Conservation (phyloP, 768 basidiomycete genomes). For the Leccinum boreale region DNA sequence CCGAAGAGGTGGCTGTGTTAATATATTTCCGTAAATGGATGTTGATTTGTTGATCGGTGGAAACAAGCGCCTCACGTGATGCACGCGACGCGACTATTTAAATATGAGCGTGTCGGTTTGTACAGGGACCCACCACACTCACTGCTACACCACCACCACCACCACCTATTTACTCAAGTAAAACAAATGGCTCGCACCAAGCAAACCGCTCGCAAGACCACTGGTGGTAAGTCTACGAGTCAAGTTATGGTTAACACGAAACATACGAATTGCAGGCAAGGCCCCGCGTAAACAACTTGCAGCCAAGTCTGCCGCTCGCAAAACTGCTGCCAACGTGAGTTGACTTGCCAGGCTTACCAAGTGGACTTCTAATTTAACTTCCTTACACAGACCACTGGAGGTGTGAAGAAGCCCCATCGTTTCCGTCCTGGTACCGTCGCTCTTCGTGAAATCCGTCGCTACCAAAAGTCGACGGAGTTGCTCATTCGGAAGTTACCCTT, state of each 20-base stretch:
- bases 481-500: constrained; percentile 79
- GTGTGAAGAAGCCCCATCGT: constrained; percentile 92
- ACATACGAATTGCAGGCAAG: constrained; percentile 41
- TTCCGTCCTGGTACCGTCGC: constrained; percentile 85
- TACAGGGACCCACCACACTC: not conserved
- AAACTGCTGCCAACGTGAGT: constrained; percentile 44
- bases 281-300: constrained; percentile 73
- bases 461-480: constrained; percentile 87
- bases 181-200: constrained; percentile 64
- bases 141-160: not conserved
- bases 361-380: not conserved
- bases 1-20: constrained; percentile 34
- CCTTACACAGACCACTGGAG: constrained; percentile 59
- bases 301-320: constrained; percentile 55
- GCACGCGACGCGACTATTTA: constrained; percentile 24
- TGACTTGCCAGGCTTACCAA: not conserved
- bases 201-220: constrained; percentile 88
- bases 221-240: constrained; percentile 53
- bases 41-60: constrained; percentile 21
- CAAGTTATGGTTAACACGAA: not conserved
- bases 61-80: constrained; percentile 27
- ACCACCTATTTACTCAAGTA: constrained; percentile 17
- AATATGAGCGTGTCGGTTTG: constrained; percentile 6
- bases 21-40: constrained; percentile 20
- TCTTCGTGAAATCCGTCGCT: constrained; percentile 84